phyloP scores from a whole-genome alignment of 352 stramenopile genomes.

The Pythium rishiriense region DNA sequence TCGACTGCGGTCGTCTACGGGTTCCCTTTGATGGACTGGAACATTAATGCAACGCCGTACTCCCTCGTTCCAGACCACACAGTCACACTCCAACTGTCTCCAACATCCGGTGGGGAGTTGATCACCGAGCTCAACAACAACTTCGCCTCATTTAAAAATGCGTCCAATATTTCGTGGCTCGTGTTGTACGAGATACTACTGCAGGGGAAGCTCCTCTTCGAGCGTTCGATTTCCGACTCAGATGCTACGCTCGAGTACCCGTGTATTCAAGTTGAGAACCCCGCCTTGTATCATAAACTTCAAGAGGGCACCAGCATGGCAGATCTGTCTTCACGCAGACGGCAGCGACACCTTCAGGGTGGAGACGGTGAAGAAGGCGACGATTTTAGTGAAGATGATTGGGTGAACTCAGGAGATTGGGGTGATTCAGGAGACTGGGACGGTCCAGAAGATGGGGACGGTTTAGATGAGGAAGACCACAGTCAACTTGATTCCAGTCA shows the following conservation, averaged over 20 bases:
- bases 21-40: conserved; percentile 42
- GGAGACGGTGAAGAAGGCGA: not conserved
- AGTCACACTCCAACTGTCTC: conserved; percentile 21
- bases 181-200: conserved; percentile 43
- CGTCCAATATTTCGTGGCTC: conserved; percentile 26
- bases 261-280: conserved; percentile 31
- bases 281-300: not conserved
- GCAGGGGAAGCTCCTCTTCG: conserved; percentile 43
- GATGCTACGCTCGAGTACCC: conserved; percentile 34
- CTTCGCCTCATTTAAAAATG: conserved; percentile 25
- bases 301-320: not conserved
- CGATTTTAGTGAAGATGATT: not conserved
- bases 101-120: too few species aligned
- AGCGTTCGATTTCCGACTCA: conserved; percentile 38
- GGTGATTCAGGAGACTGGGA: too few species aligned
- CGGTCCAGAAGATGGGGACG: too few species aligned
- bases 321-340: too few species aligned
- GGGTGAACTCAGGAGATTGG: too few species aligned
- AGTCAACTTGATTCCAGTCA: not conserved
- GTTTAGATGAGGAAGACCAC: not conserved
- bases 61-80: conserved; percentile 20
- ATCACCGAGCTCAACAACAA: not conserved
- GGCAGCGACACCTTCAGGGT: conserved; percentile 1
- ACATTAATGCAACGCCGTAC: conserved; percentile 38
- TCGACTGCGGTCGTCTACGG: conserved; percentile 42